Evolutionary conservation across 2,329 filamentous ascomycete species (phyloP).

Genomic region (Aspergillus alliaceus): DNA sequence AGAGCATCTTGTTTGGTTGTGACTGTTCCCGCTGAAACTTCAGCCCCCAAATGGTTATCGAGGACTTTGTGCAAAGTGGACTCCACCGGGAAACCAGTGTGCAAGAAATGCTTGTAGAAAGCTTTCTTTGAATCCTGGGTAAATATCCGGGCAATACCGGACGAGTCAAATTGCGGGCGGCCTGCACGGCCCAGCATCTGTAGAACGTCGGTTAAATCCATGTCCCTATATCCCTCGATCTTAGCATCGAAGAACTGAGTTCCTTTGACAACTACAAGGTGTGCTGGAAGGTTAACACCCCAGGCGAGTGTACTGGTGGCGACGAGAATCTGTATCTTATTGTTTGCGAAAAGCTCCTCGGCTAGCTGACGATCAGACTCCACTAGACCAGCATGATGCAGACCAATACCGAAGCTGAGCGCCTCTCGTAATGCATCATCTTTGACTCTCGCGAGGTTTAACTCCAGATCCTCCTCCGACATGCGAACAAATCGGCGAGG

Average conservation of each 20-base stretch:
- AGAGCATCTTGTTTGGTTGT: slow-evolving; percentile 93
- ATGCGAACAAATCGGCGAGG: slow-evolving; percentile 89
- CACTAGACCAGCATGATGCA: slow-evolving; percentile 95
- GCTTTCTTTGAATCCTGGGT: slow-evolving; percentile 97
- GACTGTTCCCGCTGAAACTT: slow-evolving; percentile 91
- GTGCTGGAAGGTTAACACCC: slow-evolving; percentile 96
- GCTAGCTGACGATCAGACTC: slow-evolving; percentile 89
- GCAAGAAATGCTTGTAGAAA: slow-evolving; percentile 98
- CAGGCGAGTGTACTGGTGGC: slow-evolving; percentile 95
- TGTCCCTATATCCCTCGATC: slow-evolving; percentile 95
- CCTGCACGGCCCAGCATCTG: slow-evolving; percentile 97
- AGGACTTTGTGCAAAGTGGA: slow-evolving; percentile 94
- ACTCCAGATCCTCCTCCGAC: slow-evolving; percentile 88
- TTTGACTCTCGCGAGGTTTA: slow-evolving; percentile 86
- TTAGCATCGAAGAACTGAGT: slow-evolving; percentile 99
- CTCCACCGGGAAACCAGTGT: slow-evolving; percentile 96
- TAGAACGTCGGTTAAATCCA: slow-evolving; percentile 96
- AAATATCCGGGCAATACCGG: slow-evolving; percentile 94
- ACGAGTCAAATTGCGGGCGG: slow-evolving; percentile 92
- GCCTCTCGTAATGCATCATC: slow-evolving; percentile 91
- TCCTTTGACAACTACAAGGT: slow-evolving; percentile 95
- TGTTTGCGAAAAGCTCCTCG: slow-evolving; percentile 93
- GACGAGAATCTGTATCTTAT: slow-evolving; percentile 96
- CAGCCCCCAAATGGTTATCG: slow-evolving; percentile 94
- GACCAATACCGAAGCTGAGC: slow-evolving; percentile 93